Base-by-base conservation (phyloP, 768 basidiomycete species). In the Auriscalpium orientale region DNA sequence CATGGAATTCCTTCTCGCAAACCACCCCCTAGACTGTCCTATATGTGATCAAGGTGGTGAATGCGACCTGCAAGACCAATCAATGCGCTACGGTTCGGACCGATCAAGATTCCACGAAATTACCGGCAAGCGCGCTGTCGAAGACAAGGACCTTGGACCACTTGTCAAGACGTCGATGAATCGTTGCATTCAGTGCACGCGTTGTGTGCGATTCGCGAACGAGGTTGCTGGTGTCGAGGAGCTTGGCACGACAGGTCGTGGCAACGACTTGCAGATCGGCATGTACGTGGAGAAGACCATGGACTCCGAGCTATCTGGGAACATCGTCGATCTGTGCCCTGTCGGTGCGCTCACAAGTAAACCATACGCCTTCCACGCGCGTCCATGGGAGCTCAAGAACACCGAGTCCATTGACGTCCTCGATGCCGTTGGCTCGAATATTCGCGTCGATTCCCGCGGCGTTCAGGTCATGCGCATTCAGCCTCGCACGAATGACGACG, bases 41-140 rank as follows among this genome's bases (percentile, higher is more conserved):
- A 89, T 98, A 60, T 99, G 97, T 66, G 97, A 99, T 69, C 95
- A 98, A 73, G 95, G 95, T 68, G 95, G 97, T 56, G 95, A 98
- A 79, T 99, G 95, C 70, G 95, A 98, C 70, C 81, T 98, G 8
- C 95, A 98, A 76, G 95, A 98, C 73, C 95, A 98, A 71, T 95
- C 95, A 13, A 98, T 98, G 94, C 88, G 95, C 53, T 99, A 98
- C 67, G 97, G 97, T 44, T 89, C 95, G 8, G 97, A 99, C 74
- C 89, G 97, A 58, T 88, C 92, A 1, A 87, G 97, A 46, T 98
- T 98, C 83, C 97, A 98, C 75, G 97, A 99, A 74, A 91, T 98
- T 50, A 83, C 91, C 2, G 97, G 97, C 63, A 98, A 98, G 73
- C 92, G 97, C 54, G 97, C 97, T 0, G 90, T 95, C 16, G 95